phyloP scores from a whole-genome alignment of 2,329 filamentous ascomycete species.

The Geosmithia flava region DNA sequence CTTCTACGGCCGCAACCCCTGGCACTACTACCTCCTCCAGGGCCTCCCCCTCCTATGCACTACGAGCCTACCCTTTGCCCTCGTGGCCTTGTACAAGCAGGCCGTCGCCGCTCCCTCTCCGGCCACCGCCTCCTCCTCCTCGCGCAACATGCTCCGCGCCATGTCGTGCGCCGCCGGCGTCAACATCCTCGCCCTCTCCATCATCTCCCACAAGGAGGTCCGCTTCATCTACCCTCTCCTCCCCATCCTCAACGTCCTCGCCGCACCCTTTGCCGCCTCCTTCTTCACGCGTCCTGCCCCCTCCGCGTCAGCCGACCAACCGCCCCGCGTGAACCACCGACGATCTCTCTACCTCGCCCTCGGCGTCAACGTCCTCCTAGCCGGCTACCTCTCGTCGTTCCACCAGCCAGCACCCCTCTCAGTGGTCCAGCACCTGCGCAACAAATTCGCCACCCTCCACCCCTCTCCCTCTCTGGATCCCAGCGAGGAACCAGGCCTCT shows the following conservation, averaged over 20 bases:
- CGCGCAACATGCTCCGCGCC: conserved; percentile 16
- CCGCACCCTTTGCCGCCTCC: conserved; percentile 50
- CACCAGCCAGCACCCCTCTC: conserved; percentile 73
- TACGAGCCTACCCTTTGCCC: conserved; percentile 66
- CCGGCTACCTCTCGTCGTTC: conserved; percentile 58
- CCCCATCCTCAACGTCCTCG: conserved; percentile 71
- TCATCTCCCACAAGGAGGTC: conserved; percentile 91
- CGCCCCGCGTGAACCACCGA: conserved; percentile 33
- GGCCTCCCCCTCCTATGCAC: conserved; percentile 80
- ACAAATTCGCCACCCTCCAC: conserved; percentile 52
- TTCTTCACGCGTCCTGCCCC: conserved; percentile 44
- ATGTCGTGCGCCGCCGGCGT: conserved; percentile 46
- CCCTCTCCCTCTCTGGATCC: too few relatives aligned
- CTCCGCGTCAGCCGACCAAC: conserved; percentile 8
- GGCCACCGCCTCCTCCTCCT: conserved; percentile 17
- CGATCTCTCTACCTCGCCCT: conserved; percentile 46
- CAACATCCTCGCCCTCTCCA: conserved; percentile 53
- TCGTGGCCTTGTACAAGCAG: conserved; percentile 43
- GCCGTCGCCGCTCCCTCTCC: conserved; percentile 17
- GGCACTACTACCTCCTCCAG: conserved; percentile 89
- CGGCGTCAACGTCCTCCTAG: conserved; percentile 55
- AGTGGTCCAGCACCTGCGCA: conserved; percentile 64
- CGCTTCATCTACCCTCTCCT: conserved; percentile 92
- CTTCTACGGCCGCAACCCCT: conserved; percentile 84
- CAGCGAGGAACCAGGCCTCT: conserved; percentile 35